Evolutionary conservation across 2,329 filamentous ascomycete species (phyloP).

Genomic region (Lachnellula arida): DNA sequence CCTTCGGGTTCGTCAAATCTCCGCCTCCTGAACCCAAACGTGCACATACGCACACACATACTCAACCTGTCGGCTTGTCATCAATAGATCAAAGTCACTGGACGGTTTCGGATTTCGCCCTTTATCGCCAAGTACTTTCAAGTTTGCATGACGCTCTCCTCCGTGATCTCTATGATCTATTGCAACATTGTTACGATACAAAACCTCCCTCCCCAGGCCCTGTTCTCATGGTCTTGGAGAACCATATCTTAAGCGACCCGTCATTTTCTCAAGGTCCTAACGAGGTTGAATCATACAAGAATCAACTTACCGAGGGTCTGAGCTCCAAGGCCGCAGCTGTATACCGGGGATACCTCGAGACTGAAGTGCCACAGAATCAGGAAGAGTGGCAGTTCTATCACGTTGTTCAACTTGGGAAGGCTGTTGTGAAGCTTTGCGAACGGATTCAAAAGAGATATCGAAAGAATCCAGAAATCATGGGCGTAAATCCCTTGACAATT

Average conservation of each 20-base stretch:
- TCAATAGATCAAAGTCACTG: constrained; percentile 58
- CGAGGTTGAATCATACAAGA: constrained; percentile 66
- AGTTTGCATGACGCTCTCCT: constrained; percentile 76
- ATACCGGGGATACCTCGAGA: constrained; percentile 74
- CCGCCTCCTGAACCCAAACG: constrained; percentile 59
- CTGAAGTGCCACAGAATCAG: constrained; percentile 72
- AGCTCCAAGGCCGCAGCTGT: constrained; percentile 69
- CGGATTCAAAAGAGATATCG: constrained; percentile 90
- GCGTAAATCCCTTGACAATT: constrained; percentile 59
- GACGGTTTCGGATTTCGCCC: constrained; percentile 63
- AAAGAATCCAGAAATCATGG: constrained; percentile 83
- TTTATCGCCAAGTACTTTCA: constrained; percentile 71
- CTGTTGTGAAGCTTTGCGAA: constrained; percentile 78
- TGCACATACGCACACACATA: constrained; percentile 29
- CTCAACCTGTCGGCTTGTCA: constrained; percentile 39
- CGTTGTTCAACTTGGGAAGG: constrained; percentile 82
- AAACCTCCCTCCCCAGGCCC: constrained; percentile 78
- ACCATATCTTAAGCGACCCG: constrained; percentile 75
- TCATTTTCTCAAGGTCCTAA: constrained; percentile 67
- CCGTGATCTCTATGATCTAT: constrained; percentile 80
- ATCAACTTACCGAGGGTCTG: constrained; percentile 68
- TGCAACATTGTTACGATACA: constrained; percentile 83
- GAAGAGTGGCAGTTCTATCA: constrained; percentile 88
- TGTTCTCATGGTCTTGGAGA: constrained; percentile 72
- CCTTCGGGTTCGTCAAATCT: constrained; percentile 78